Conservation (phyloP, 345 rosid species). For the Fremontodendron californicum region DNA sequence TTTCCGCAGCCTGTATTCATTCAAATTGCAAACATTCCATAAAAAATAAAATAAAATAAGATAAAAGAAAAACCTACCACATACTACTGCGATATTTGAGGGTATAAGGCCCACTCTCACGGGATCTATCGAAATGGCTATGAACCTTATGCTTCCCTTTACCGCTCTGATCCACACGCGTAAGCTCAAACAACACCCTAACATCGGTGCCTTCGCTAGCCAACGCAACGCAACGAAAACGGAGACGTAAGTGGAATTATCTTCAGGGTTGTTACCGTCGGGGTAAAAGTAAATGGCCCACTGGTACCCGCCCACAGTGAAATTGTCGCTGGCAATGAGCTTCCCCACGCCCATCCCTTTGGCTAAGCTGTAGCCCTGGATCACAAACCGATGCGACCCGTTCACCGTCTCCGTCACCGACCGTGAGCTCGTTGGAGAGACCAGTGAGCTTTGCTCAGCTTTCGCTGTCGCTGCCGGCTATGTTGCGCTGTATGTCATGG, state of each 20-base stretch:
- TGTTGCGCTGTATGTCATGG: slow-evolving; percentile 5
- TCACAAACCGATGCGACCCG: slow-evolving; percentile 72
- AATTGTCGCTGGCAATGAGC: slow-evolving; percentile 63
- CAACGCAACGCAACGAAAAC: slow-evolving; percentile 62
- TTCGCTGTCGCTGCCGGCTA: not conserved
- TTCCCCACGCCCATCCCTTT: slow-evolving; percentile 69
- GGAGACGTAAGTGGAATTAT: slow-evolving; percentile 52
- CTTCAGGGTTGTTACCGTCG: slow-evolving; percentile 69
- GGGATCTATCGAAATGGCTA: slow-evolving; percentile 65
- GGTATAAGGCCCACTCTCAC: slow-evolving; percentile 65
- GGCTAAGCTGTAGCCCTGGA: slow-evolving; percentile 76
- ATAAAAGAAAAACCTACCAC: not conserved
- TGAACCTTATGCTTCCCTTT: slow-evolving; percentile 67
- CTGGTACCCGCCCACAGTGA: slow-evolving; percentile 59
- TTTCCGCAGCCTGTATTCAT: not conserved
- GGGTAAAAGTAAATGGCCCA: slow-evolving; percentile 75
- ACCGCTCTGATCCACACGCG: slow-evolving; percentile 70
- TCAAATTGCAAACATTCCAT: not conserved
- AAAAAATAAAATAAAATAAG: not conserved
- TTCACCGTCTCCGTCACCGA: slow-evolving; percentile 69
- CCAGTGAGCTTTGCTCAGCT: slow-evolving; percentile 7
- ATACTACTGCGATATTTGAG: slow-evolving; percentile 44
- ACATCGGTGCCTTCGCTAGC: slow-evolving; percentile 72
- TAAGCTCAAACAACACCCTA: slow-evolving; percentile 59
- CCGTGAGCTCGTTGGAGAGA: slow-evolving; percentile 50